Percentiles rank a stretch among this genome's conserved stretches.
phyloP scores from a whole-genome alignment of 2,329 filamentous ascomycete genomes.

The Sarocladium brachiariae region DNA sequence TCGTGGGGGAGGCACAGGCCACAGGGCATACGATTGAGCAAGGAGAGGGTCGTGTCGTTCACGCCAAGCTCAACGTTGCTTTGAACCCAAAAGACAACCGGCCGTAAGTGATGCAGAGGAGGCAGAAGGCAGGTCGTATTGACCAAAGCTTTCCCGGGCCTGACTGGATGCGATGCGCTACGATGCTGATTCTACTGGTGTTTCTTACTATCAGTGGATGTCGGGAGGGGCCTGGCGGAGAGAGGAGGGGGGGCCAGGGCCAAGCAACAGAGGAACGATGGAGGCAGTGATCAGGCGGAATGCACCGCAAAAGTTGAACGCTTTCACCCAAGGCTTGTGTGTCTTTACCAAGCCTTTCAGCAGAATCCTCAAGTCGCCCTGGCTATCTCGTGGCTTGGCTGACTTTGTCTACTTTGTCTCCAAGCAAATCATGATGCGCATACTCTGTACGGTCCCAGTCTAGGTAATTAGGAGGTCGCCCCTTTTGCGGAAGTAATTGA shows the following conservation, averaged over 20 bases:
- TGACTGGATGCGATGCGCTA: slow-evolving; percentile 1
- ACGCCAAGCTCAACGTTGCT: background rate
- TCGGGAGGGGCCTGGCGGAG: too few relatives aligned
- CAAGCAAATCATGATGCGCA: background rate
- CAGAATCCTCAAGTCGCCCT: background rate
- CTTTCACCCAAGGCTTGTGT: too few relatives aligned
- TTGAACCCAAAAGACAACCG: background rate
- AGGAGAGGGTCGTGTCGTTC: background rate
- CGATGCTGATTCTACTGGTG: background rate
- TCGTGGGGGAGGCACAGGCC: background rate
- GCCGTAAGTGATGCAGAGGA: slow-evolving; percentile 5
- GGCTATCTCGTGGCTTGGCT: background rate
- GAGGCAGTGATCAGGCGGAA: too few relatives aligned
- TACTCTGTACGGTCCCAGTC: too few relatives aligned
- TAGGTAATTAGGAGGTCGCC: background rate
- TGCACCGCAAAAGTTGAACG: too few relatives aligned
- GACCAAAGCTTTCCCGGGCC: slow-evolving; percentile 4
- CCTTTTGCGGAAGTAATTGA: background rate
- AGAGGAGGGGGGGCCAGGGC: too few relatives aligned
- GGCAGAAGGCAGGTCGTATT: background rate
- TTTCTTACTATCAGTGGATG: too few relatives aligned
- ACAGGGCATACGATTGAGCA: background rate
- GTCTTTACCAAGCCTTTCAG: background rate
- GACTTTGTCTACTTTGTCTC: background rate
- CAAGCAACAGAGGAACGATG: too few relatives aligned